phyloP scores from a whole-genome alignment of 2,329 filamentous ascomycete species.

The Trichoderma afroharzianum region DNA sequence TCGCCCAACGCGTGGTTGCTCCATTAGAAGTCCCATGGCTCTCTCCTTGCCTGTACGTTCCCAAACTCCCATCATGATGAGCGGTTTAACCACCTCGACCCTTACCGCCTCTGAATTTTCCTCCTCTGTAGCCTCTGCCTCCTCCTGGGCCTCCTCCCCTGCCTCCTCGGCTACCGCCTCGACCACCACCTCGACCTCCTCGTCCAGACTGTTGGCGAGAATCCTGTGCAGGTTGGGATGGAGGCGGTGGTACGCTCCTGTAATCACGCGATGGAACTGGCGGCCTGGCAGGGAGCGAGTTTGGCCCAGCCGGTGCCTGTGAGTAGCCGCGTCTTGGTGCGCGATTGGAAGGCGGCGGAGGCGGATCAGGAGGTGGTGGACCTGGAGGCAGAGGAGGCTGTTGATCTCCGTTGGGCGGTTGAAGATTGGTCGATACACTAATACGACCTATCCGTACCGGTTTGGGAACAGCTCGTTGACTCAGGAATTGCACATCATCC shows the following conservation, averaged over 20 bases:
- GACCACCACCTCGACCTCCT: slow-evolving; percentile 21
- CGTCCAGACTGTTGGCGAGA: background rate
- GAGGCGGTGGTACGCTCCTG: slow-evolving; percentile 30
- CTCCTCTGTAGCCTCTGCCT: slow-evolving; percentile 1
- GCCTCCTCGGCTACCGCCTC: slow-evolving; percentile 25
- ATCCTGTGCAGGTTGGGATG: slow-evolving; percentile 8
- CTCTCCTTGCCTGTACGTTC: background rate
- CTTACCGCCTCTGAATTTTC: background rate
- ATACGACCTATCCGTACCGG: slow-evolving; percentile 33
- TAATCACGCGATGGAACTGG: slow-evolving; percentile 26
- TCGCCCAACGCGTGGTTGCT: background rate
- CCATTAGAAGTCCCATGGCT: slow-evolving; percentile 6
- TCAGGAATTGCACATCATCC: slow-evolving; percentile 45
- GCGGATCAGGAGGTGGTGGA: slow-evolving; percentile 32
- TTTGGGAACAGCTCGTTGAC: slow-evolving; percentile 30
- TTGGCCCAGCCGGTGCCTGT: slow-evolving; percentile 20
- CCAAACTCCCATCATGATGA: background rate
- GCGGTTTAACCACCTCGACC: background rate
- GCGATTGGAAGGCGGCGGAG: slow-evolving; percentile 25
- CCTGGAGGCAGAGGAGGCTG: slow-evolving; percentile 40
- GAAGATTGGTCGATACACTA: slow-evolving; percentile 40
- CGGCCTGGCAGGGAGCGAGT: slow-evolving; percentile 31
- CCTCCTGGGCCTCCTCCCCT: background rate
- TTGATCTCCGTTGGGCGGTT: slow-evolving; percentile 30
- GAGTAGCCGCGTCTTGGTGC: slow-evolving; percentile 20